These are phyloP conservation scores for Fistulinella prunicolor DNA, from an alignment of 768 basidiomycete species.

Conservation along the genomic window DNA sequence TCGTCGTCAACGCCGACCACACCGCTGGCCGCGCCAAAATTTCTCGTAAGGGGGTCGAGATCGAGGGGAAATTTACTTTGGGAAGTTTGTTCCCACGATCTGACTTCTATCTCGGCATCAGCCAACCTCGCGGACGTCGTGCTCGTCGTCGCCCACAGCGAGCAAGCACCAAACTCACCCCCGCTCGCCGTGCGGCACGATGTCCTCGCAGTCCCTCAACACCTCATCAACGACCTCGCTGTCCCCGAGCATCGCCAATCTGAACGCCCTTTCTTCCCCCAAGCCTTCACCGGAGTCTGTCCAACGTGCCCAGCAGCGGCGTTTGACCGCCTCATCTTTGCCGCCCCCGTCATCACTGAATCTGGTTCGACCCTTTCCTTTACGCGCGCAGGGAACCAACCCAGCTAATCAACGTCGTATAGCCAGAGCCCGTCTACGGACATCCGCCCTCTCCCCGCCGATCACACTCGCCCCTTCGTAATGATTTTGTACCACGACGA, in stretches of 20 bases:
- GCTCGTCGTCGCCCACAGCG: conserved; percentile 30
- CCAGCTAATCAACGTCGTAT: conserved; percentile 13
- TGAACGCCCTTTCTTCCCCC: conserved; percentile 31
- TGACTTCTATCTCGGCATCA: conserved; percentile 17
- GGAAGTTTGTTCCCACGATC: conserved; percentile 25
- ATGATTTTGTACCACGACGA: conserved; percentile 47
- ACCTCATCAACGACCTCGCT: conserved; percentile 33
- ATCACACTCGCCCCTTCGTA: conserved; percentile 72
- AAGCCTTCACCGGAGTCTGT: conserved; percentile 19
- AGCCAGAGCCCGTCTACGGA: conserved; percentile 47
- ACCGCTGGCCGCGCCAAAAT: conserved; percentile 17
- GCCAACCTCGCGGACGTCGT: conserved; percentile 10
- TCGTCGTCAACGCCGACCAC: conserved; percentile 15
- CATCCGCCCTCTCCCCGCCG: conserved; percentile 38
- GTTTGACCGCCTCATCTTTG: conserved; percentile 35
- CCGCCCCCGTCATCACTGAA: conserved; percentile 41
- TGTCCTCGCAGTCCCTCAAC: conserved; percentile 31
- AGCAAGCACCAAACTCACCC: conserved; percentile 21
- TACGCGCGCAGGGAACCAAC: conserved; percentile 2
- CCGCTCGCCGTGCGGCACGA: conserved; percentile 18
- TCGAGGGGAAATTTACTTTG: conserved; percentile 2
- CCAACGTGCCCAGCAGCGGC: conserved; percentile 31
- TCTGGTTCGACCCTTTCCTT: conserved; percentile 30
- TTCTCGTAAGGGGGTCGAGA: conserved; percentile 20
- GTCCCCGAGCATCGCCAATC: conserved; percentile 32